phyloP scores from a whole-genome alignment of 805 yeast species.

The Zygoascus ofunaensis region DNA sequence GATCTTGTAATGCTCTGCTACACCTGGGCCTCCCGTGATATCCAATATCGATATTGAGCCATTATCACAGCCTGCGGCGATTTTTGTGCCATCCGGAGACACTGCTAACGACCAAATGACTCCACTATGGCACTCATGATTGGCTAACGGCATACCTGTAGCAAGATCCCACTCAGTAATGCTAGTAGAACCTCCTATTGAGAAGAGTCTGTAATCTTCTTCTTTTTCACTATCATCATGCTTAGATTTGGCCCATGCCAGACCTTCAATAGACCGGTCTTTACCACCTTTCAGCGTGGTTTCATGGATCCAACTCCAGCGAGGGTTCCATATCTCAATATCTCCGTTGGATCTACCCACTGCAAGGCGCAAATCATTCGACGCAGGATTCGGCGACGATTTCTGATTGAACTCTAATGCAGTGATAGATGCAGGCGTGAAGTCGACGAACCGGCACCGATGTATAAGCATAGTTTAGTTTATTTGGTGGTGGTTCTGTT shows the following conservation, averaged over 20 bases:
- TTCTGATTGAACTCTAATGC: conserved; percentile 67
- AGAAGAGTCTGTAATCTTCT: conserved; percentile 61
- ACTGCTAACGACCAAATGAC: conserved; percentile 83
- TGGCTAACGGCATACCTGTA: conserved; percentile 61
- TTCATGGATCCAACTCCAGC: conserved; percentile 71
- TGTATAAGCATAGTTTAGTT: conserved; percentile 60
- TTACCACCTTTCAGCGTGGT: conserved; percentile 61
- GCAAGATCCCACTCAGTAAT: conserved; percentile 86
- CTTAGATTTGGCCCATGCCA: conserved; percentile 57
- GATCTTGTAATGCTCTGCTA: conserved; percentile 62
- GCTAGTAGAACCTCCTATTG: conserved; percentile 87
- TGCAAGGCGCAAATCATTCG: conserved; percentile 58
- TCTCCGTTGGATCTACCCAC: conserved; percentile 92
- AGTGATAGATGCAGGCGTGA: conserved; percentile 75
- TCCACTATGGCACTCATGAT: conserved; percentile 87
- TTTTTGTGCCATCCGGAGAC: conserved; percentile 47
- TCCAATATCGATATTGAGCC: conserved; percentile 81
- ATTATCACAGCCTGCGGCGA: conserved; percentile 93
- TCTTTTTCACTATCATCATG: conserved; percentile 36
- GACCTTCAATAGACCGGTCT: conserved; percentile 80
- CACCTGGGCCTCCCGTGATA: conserved; percentile 80
- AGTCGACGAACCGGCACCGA: conserved; percentile 86
- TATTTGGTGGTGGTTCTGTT: not conserved
- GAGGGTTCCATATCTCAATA: conserved; percentile 82
- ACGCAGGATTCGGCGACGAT: conserved; percentile 35